These are phyloP conservation scores for Withania somnifera DNA, from an alignment of 305 asterid species.

Conservation along the genomic window DNA sequence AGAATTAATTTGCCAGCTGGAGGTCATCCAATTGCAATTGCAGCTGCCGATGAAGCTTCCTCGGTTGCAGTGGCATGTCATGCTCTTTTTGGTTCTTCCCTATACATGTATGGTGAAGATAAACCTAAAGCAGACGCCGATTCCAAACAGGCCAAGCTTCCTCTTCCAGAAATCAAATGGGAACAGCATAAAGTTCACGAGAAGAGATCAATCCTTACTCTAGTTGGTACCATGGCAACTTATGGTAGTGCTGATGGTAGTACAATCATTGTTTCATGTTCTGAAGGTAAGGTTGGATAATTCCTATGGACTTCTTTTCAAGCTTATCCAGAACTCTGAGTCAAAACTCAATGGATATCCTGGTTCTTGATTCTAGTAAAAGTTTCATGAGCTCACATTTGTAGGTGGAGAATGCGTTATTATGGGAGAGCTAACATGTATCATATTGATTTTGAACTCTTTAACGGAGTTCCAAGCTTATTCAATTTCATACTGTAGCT, in stretches of 20 bases:
- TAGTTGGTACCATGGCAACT: conserved; percentile 70
- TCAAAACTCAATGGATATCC: neutral
- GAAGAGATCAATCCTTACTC: conserved; percentile 58
- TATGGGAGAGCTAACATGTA: neutral
- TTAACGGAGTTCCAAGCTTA: neutral
- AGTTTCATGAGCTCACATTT: neutral
- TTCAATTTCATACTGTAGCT: neutral
- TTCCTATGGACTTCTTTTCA: conserved; percentile 9
- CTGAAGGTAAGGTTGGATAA: conserved; percentile 60
- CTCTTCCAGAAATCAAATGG: conserved; percentile 92
- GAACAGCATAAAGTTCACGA: conserved; percentile 79
- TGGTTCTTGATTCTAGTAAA: neutral
- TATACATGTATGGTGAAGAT: conserved; percentile 87
- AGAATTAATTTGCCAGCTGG: conserved; percentile 88
- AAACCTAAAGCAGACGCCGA: conserved; percentile 44
- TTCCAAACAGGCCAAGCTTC: conserved; percentile 68
- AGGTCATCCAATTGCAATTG: conserved; percentile 74
- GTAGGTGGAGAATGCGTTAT: neutral
- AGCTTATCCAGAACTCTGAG: conserved; percentile 6
- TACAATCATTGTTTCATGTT: conserved; percentile 62
- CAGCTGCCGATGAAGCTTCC: conserved; percentile 68
- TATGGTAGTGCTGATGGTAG: conserved; percentile 96
- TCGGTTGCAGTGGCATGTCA: conserved; percentile 74
- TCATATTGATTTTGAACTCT: neutral
- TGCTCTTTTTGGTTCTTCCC: conserved; percentile 65